phyloP scores from a whole-genome alignment of 257 asterid species.

The Solanum microdontum region DNA sequence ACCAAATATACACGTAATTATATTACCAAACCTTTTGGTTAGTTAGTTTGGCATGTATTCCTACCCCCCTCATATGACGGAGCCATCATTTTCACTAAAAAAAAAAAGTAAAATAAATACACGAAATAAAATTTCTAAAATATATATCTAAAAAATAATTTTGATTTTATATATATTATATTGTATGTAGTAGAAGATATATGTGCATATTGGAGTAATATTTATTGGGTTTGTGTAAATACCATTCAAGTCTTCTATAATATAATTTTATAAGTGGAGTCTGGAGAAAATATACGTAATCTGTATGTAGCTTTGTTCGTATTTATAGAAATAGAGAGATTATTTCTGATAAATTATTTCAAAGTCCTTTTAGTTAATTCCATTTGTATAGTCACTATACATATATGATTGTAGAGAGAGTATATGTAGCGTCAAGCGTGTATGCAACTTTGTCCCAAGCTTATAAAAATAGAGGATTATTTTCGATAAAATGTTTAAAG shows the following conservation, averaged over 20 bases:
- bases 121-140: neutral
- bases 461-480: neutral
- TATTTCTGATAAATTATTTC: no score
- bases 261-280: no score
- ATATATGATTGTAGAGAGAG: neutral
- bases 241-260: neutral
- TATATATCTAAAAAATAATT: neutral
- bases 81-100: neutral
- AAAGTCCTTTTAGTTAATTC: no score
- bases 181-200: no score
- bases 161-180: neutral
- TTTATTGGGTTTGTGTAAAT: neutral
- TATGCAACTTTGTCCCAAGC: neutral
- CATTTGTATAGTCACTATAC: no score
- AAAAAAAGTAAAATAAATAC: neutral
- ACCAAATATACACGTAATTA: constrained; percentile 5
- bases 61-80: neutral
- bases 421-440: no score
- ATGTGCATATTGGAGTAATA: no score
- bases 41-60: neutral
- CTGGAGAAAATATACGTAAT: no score
- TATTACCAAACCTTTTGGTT: neutral
- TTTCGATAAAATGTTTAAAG: neutral
- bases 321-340: no score
- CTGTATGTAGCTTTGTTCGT: accelerated